These are phyloP conservation scores for Starmerella lactis-condensi DNA, from an alignment of 805 yeast species.

Conservation along the genomic window DNA sequence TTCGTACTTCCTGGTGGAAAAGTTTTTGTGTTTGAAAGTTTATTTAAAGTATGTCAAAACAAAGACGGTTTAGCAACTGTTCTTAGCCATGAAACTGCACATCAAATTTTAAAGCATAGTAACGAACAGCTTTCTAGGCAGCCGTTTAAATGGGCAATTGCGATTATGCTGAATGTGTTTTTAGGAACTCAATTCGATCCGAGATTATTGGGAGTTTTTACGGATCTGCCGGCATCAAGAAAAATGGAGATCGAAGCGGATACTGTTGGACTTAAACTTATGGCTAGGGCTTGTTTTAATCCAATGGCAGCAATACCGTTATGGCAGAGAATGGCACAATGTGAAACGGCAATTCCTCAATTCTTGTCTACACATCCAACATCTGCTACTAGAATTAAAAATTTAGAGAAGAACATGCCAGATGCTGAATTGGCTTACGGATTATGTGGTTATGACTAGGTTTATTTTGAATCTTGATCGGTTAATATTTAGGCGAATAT, in stretches of 20 bases:
- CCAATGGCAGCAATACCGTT: slow-evolving; percentile 54
- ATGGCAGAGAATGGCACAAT: slow-evolving; percentile 64
- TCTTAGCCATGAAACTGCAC: slow-evolving; percentile 81
- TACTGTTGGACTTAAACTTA: slow-evolving; percentile 75
- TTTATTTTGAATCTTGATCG: too few species aligned
- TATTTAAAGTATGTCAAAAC: slow-evolving; percentile 56
- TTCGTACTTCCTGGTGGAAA: slow-evolving; percentile 93
- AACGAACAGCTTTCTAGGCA: slow-evolving; percentile 63
- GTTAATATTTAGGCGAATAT: too few species aligned
- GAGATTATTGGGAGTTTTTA: slow-evolving; percentile 34
- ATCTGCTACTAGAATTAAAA: slow-evolving; percentile 47
- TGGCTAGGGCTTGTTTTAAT: slow-evolving; percentile 77
- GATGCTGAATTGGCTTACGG: too few species aligned
- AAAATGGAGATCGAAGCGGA: slow-evolving; percentile 95
- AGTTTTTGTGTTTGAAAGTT: slow-evolving; percentile 70
- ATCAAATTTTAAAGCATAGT: slow-evolving; percentile 82
- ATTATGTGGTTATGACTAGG: too few species aligned
- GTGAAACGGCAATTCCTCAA: slow-evolving; percentile 35
- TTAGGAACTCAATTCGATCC: slow-evolving; percentile 44
- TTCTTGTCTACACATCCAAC: slow-evolving; percentile 82
- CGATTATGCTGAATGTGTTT: slow-evolving; percentile 36
- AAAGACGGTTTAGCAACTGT: slow-evolving; percentile 95
- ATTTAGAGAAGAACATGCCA: slow-evolving; percentile 47
- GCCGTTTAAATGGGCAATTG: slow-evolving; percentile 46
- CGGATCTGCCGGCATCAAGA: slow-evolving; percentile 72